Base-by-base conservation (phyloP, 2,329 filamentous ascomycete species). In the Aspergillus tanneri region DNA sequence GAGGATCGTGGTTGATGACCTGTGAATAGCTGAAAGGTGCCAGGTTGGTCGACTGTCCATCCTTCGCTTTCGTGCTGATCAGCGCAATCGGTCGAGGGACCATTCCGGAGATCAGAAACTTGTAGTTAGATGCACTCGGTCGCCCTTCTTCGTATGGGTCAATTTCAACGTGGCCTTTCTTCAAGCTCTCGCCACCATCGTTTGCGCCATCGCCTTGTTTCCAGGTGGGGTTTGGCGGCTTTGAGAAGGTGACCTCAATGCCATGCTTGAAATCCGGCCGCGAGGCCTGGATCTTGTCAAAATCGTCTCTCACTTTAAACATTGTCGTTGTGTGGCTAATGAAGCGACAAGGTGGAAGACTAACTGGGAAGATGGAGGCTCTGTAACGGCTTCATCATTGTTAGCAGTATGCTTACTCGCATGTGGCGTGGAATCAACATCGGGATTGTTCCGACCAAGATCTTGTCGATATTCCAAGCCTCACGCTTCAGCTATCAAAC, bases 11-110 rank as follows among this genome's bases (percentile, higher is more conserved):
- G 68, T 83, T 84, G 57, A 96, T 78, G 53, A 96, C 71, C 66
- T 90, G 86, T 67, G 90, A 90, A 74, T 93, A 96, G 63, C 82
- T 87, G 69, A 93, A 96, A 0, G 90, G 91, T 0, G 91, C 89
- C 2, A 96, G 78, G 71, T 96, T 97, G 12, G 81, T 82, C 22
- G 72, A 76, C 25, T 62, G 69, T 18, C 87, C 88, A 61, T 90
- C 86, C 30, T 72, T 72, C 2, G 74, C 78, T 27, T 75, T 66
- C 1, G 83, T 86, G 41, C 76, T 78, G 11, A 84, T 69, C 54
- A 85, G 83, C 1, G 81, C 82, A 37, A 96, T 86, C 10, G 92
- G 92, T 10, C 92, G 82, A 1, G 92, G 92, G 12, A 90, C 80
- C 57, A 96, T 82, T 54, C 83, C 84, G 14, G 84, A 88, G 69